Evolutionary conservation across 2,329 filamentous ascomycete genomes (phyloP).

Genomic region (Rhytidhysteron rufulum): DNA sequence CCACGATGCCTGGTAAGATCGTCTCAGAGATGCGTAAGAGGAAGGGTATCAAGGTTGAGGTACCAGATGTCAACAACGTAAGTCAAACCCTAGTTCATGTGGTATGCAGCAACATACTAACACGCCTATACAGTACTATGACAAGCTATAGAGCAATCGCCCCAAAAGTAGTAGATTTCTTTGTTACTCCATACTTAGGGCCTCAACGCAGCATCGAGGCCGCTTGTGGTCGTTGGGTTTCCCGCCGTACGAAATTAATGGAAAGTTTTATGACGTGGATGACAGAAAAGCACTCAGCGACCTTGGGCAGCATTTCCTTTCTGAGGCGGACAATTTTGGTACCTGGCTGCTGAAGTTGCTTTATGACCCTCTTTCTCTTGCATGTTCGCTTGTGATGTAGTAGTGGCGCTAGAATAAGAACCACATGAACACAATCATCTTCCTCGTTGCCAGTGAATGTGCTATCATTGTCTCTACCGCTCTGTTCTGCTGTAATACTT

Average conservation of each 20-base stretch:
- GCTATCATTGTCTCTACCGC: too few relatives aligned
- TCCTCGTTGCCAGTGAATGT: too few relatives aligned
- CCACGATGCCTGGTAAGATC: slow-evolving; percentile 76
- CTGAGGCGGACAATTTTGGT: slow-evolving; percentile 3
- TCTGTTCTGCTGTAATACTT: too few relatives aligned
- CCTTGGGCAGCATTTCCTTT: slow-evolving; percentile 11
- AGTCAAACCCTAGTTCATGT: slow-evolving; percentile 45
- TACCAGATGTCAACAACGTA: slow-evolving; percentile 93
- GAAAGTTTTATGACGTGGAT: slow-evolving; percentile 1
- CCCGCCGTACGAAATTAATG: slow-evolving; percentile 26
- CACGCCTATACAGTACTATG: slow-evolving; percentile 71
- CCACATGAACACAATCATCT: slow-evolving; percentile 11
- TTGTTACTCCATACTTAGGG: slow-evolving; percentile 30
- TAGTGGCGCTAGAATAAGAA: slow-evolving; percentile 12
- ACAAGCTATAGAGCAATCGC: slow-evolving; percentile 80
- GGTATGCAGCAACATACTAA: slow-evolving; percentile 27
- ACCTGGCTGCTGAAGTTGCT: slow-evolving; percentile 7
- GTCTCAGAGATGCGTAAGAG: slow-evolving; percentile 93
- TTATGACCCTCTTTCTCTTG: slow-evolving; percentile 9
- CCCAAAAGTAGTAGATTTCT: slow-evolving; percentile 42
- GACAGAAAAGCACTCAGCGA: slow-evolving; percentile 32
- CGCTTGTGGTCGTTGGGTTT: slow-evolving; percentile 31
- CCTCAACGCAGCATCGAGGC: slow-evolving; percentile 30
- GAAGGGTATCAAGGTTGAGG: slow-evolving; percentile 97
- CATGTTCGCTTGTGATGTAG: slow-evolving; percentile 13